Percentiles rank a stretch among this genome's conserved stretches.
These are phyloP conservation scores for Calonectria ilicicola DNA, from an alignment of 2,329 filamentous ascomycete genomes.

Conservation along the genomic window DNA sequence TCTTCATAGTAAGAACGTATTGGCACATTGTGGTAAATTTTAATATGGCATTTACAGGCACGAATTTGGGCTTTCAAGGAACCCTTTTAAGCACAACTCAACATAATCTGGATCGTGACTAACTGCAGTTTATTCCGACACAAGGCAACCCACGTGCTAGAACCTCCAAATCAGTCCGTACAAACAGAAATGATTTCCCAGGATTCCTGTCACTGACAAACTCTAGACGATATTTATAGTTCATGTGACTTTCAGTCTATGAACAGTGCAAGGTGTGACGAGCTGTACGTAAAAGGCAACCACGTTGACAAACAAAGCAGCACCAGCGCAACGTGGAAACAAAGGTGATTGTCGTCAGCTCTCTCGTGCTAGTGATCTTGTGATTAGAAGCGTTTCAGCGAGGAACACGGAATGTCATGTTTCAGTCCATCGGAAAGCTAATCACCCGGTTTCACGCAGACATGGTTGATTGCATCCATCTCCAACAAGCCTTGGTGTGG, in stretches of 20 bases:
- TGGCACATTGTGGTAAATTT: constrained; percentile 40
- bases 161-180: background rate
- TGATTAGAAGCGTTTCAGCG: background rate
- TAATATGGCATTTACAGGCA: background rate
- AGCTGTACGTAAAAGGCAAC: background rate
- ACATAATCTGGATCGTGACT: too few species aligned
- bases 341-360: background rate
- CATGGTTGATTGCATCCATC: background rate
- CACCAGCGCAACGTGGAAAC: background rate
- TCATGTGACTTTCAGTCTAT: background rate
- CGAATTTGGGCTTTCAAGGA: background rate
- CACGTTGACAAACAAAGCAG: background rate
- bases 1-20: constrained; percentile 42
- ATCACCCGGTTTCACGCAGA: background rate
- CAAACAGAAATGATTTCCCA: background rate
- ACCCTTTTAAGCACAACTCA: background rate
- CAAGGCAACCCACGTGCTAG: background rate
- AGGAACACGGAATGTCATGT: background rate
- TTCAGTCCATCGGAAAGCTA: background rate
- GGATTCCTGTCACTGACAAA: background rate
- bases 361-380: background rate
- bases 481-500: background rate
- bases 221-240: background rate
- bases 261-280: background rate
- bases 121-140: background rate